phyloP scores from a whole-genome alignment of 441 rosid species.

The Syzygium malaccense region DNA sequence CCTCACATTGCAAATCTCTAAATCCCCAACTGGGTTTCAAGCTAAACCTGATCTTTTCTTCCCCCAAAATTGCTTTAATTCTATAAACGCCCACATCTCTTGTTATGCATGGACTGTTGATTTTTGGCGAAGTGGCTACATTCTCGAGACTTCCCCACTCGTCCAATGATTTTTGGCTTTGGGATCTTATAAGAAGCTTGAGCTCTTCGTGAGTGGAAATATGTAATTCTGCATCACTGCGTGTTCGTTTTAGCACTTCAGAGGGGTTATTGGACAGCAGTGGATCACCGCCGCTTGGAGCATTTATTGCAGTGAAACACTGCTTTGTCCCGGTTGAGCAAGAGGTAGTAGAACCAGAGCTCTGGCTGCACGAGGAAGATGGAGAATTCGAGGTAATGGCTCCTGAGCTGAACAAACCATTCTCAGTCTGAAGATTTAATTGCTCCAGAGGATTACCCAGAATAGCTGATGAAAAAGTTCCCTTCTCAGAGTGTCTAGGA shows the following conservation, averaged over 20 bases:
- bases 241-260: conserved; percentile 41
- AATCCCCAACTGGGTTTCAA: conserved; percentile 50
- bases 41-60: conserved; percentile 58
- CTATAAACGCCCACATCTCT: conserved; percentile 13
- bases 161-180: conserved; percentile 48
- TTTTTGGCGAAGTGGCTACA: conserved; percentile 29
- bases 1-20: conserved; percentile 55
- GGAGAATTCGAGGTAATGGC: conserved; percentile 42
- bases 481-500: conserved; percentile 31
- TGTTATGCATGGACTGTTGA: neutral
- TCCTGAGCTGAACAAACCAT: conserved; percentile 19
- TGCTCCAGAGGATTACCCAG: conserved; percentile 13
- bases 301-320: conserved; percentile 9
- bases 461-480: conserved; percentile 20
- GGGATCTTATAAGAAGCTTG: conserved; percentile 44
- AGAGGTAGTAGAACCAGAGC: conserved; percentile 58
- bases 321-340: conserved; percentile 48
- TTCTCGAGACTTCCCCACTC: conserved; percentile 31
- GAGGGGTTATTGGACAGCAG: conserved; percentile 24
- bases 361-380: conserved; percentile 57
- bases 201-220: conserved; percentile 40
- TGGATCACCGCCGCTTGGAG: conserved; percentile 17
- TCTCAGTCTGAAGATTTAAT: conserved; percentile 26
- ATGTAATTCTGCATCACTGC: conserved; percentile 45
- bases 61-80: conserved; percentile 58